Conservation (phyloP, 441 rosid genomes). For the Flueggea neowawraea region DNA sequence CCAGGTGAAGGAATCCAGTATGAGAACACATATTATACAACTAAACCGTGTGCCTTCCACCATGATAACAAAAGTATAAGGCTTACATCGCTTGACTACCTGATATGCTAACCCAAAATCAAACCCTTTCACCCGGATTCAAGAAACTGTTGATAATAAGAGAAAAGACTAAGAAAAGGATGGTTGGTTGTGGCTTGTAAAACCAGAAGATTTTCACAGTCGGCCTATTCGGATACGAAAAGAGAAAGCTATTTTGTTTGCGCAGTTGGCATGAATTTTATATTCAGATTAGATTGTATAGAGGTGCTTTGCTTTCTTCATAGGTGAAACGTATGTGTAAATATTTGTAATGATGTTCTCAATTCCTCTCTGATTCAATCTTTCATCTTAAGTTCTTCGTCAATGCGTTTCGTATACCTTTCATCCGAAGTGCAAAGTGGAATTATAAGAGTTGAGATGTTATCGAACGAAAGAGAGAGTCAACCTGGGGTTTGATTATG, state of each 20-base stretch:
- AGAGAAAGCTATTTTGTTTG: background rate
- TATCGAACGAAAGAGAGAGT: too few species aligned
- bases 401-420: too few species aligned
- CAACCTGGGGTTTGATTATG: too few species aligned
- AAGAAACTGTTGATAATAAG: constrained; percentile 6
- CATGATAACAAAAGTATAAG: constrained; percentile 39
- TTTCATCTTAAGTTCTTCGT: too few species aligned
- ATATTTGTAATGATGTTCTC: too few species aligned
- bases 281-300: too few species aligned
- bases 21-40: constrained; percentile 62
- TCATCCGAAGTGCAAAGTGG: too few species aligned
- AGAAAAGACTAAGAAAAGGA: constrained; percentile 16
- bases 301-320: too few species aligned
- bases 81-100: constrained; percentile 28
- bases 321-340: too few species aligned
- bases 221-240: background rate
- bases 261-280: background rate
- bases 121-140: constrained; percentile 12
- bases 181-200: background rate
- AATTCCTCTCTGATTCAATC: too few species aligned
- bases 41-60: constrained; percentile 26
- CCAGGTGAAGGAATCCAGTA: constrained; percentile 72
- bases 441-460: too few species aligned
- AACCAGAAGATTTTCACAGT: background rate
- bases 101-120: constrained; percentile 40